Evolutionary conservation across 2,329 filamentous ascomycete species (phyloP).

Genomic region (Aspergillus terreus): DNA sequence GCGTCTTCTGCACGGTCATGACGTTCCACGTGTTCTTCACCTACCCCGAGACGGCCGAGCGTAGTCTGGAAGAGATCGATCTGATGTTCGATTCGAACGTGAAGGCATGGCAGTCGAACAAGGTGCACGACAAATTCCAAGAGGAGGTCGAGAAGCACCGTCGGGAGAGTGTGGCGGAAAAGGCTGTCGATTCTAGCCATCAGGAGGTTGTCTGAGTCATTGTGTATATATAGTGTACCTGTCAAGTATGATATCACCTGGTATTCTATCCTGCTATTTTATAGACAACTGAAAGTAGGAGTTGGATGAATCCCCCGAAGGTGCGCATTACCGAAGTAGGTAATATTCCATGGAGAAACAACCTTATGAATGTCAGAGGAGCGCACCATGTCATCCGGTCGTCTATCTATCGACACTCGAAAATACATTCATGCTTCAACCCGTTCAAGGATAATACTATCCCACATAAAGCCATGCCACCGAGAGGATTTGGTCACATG

Average conservation of each 20-base stretch:
- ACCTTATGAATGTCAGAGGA: too few relatives aligned
- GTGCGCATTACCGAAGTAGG: too few relatives aligned
- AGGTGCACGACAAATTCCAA: constrained; percentile 21
- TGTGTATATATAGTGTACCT: background rate
- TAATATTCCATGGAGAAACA: too few relatives aligned
- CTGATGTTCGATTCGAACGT: constrained; percentile 55
- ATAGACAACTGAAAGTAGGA: too few relatives aligned
- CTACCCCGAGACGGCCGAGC: constrained; percentile 66
- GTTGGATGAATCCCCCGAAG: too few relatives aligned
- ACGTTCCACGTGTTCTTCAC: constrained; percentile 65
- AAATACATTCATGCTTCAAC: too few relatives aligned
- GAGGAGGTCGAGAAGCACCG: constrained; percentile 23
- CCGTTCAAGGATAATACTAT: constrained; percentile 36
- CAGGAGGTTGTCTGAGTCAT: constrained; percentile 11
- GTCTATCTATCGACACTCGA: too few relatives aligned
- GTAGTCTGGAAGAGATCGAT: constrained; percentile 72
- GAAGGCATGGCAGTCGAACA: constrained; percentile 28
- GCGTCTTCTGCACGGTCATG: constrained; percentile 65
- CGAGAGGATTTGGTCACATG: constrained; percentile 30
- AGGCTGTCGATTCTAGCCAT: constrained; percentile 9
- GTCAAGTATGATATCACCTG: too few relatives aligned
- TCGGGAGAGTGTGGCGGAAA: constrained; percentile 13
- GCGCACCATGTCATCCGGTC: too few relatives aligned
- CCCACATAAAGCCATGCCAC: constrained; percentile 44
- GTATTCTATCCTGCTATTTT: too few relatives aligned